phyloP scores from a whole-genome alignment of 495 filamentous ascomycete genomes.

The Xylaria palmicola region DNA sequence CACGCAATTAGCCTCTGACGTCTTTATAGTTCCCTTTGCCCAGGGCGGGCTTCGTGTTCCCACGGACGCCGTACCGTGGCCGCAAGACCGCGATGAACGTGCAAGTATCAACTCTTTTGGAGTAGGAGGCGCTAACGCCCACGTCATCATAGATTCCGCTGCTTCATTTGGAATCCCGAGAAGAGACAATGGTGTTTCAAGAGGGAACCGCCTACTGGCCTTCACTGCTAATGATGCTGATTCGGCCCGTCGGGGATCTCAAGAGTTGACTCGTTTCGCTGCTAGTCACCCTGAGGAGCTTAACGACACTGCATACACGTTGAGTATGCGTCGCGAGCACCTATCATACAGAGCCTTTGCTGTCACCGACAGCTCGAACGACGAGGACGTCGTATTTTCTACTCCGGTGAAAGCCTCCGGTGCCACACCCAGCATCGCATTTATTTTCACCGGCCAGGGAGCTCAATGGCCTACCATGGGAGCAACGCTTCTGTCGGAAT shows the following conservation, averaged over 20 bases:
- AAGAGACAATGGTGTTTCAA: neutral
- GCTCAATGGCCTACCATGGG: constrained; percentile 34
- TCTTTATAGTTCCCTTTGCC: constrained; percentile 22
- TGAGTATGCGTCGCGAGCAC: constrained; percentile 21
- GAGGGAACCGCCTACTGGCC: constrained; percentile 7
- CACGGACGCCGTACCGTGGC: constrained; percentile 23
- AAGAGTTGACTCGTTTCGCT: constrained; percentile 15
- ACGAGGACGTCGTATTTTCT: constrained; percentile 8
- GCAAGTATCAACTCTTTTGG: constrained; percentile 53
- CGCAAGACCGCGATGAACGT: constrained; percentile 22
- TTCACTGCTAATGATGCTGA: constrained; percentile 17
- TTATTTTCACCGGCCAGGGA: constrained; percentile 29
- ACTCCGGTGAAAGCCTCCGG: neutral
- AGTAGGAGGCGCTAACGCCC: constrained; percentile 52
- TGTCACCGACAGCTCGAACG: constrained; percentile 8
- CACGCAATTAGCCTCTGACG: neutral
- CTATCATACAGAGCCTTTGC: constrained; percentile 21
- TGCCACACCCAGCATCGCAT: constrained; percentile 14
- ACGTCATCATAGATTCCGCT: constrained; percentile 24
- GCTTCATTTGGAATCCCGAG: neutral
- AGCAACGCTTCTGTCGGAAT: constrained; percentile 13
- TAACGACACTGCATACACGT: constrained; percentile 22
- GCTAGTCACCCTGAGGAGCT: constrained; percentile 12
- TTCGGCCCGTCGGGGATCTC: constrained; percentile 13
- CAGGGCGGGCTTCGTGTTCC: constrained; percentile 24